Percentiles rank a stretch among this genome's conserved stretches.
Conservation (phyloP, 1,139 yeast species). For the Yueomyces sp. region DNA sequence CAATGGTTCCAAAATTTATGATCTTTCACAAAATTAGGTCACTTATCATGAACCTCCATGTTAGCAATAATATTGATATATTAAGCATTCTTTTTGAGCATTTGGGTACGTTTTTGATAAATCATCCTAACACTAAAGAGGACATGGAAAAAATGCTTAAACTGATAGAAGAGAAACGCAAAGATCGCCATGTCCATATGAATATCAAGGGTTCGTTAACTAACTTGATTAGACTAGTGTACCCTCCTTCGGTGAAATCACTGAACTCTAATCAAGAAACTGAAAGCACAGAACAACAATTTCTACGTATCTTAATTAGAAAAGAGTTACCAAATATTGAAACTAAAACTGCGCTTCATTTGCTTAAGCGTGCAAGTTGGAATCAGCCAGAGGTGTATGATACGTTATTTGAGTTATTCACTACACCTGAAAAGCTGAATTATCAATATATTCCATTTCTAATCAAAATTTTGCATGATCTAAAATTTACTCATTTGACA, state of each 20-base stretch:
- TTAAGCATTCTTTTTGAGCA: slow-evolving; percentile 57
- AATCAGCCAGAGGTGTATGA: slow-evolving; percentile 29
- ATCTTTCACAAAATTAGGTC: slow-evolving; percentile 59
- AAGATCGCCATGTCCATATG: slow-evolving; percentile 37
- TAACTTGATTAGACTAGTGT: slow-evolving; percentile 44
- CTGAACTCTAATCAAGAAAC: slow-evolving; percentile 15
- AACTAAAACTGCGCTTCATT: slow-evolving; percentile 25
- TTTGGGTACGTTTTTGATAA: slow-evolving; percentile 56
- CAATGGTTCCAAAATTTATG: slow-evolving; percentile 56
- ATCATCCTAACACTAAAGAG: slow-evolving; percentile 46
- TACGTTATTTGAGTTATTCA: slow-evolving; percentile 40
- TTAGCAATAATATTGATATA: slow-evolving; percentile 51
- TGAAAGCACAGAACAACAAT: slow-evolving; percentile 34
- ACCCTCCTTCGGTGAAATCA: slow-evolving; percentile 40
- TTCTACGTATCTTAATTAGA: slow-evolving; percentile 37
- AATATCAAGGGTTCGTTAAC: slow-evolving; percentile 50
- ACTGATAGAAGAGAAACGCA: slow-evolving; percentile 39
- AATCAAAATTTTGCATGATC: slow-evolving; percentile 35
- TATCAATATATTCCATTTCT: slow-evolving; percentile 42
- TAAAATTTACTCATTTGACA: slow-evolving; percentile 28
- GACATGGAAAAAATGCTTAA: slow-evolving; percentile 55
- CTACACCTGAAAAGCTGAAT: slow-evolving; percentile 48
- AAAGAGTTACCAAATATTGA: slow-evolving; percentile 37
- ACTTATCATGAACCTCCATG: slow-evolving; percentile 40
- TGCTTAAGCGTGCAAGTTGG: slow-evolving; percentile 39